A percentile compares a stretch with the other conserved stretches of the same genome.
Evolutionary conservation across 73 alveolate genomes (phyloP).

Genomic region (Paramecium pentaurelia): DNA sequence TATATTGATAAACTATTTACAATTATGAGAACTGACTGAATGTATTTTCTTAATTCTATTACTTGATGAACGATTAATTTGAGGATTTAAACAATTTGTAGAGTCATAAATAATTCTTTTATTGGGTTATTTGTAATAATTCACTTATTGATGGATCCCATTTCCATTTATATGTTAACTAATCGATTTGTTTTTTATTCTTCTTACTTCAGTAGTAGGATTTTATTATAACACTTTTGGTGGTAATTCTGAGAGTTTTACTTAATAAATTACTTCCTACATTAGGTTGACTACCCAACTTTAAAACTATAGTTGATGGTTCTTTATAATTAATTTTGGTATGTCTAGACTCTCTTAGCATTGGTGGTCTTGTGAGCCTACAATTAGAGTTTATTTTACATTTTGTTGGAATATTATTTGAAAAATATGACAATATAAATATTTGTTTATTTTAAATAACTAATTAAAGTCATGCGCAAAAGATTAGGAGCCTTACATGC

Average conservation of each 20-base stretch:
- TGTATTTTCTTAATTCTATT: not conserved
- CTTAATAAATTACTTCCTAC: not conserved
- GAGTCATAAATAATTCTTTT: not conserved
- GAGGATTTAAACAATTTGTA: not conserved
- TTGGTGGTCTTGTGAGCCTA: not conserved
- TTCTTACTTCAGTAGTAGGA: slow-evolving; percentile 15
- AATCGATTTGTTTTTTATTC: slow-evolving; percentile 5
- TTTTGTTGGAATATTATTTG: not conserved
- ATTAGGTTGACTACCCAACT: not conserved
- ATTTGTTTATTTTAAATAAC: not conserved
- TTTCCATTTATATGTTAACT: not conserved
- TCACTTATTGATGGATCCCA: not conserved
- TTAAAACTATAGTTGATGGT: not conserved
- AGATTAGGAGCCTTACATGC: slow-evolving; percentile 20
- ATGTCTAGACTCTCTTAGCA: not conserved
- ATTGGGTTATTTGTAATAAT: not conserved
- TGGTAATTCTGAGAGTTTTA: not conserved
- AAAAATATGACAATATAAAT: not conserved
- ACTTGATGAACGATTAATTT: not conserved
- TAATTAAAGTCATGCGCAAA: not conserved
- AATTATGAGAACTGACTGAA: not conserved
- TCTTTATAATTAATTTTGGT: not conserved
- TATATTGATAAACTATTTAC: not conserved
- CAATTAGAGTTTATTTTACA: not conserved
- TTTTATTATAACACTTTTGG: not conserved